Evolutionary conservation across 345 rosid species (phyloP).

Genomic region (Limnanthes douglasii): DNA sequence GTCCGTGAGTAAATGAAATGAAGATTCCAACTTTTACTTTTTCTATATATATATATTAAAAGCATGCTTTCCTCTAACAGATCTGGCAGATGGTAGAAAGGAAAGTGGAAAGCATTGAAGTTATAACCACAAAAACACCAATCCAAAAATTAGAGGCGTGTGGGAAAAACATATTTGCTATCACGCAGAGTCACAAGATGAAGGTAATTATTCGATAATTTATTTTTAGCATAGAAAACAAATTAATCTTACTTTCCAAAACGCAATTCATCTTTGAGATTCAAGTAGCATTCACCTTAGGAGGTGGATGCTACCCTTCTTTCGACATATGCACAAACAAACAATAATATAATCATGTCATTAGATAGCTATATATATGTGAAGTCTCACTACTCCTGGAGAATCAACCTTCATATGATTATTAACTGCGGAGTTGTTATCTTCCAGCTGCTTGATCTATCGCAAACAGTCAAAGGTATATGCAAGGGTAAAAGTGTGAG

Average conservation of each 20-base stretch:
- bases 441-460: conserved; percentile 55
- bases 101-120: conserved; percentile 57
- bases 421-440: neutral
- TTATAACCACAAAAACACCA: conserved; percentile 46
- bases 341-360: neutral
- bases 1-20: neutral
- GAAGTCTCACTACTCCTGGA: neutral
- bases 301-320: neutral
- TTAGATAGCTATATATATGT: no score
- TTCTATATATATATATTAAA: no score
- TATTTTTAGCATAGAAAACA: no score
- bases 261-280: no score
- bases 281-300: neutral
- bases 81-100: conserved; percentile 62
- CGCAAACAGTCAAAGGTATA: conserved; percentile 30
- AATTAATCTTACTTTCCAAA: no score
- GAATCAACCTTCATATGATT: neutral
- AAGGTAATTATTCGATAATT: conserved; percentile 52
- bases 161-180: conserved; percentile 31
- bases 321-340: neutral
- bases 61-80: conserved; percentile 14
- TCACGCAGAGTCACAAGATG: conserved; percentile 40
- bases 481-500: conserved; percentile 47
- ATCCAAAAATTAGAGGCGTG: conserved; percentile 36
- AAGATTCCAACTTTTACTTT: neutral